Evolutionary conservation across 208 protist species (phyloP), one percentile per base, ranked within the genome.

Genomic region (Lotmaria passim): DNA sequence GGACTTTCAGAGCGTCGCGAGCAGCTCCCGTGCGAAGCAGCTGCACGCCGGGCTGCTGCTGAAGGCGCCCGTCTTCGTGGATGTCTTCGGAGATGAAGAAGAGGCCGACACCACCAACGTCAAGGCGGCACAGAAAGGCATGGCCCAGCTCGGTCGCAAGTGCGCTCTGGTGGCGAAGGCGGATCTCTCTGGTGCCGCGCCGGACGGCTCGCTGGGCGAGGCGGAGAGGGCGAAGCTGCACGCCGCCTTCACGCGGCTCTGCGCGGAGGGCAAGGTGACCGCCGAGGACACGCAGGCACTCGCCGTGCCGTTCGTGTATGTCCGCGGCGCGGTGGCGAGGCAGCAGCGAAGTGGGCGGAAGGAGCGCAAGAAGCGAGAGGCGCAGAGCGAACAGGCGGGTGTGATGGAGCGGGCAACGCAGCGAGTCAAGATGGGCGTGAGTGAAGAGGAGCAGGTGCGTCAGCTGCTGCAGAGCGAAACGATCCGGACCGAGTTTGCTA

Each of bases 361-460:
- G 74, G 80, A 84, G 43, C 74, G 77, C 30, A 81, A 83, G 73
- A 81, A 86, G 63, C 79, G 86, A 11, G 76, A 87, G 72, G 73
- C 79, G 31, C 76, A 89, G 62, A 76, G 59, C 52, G 89, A 93
- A 51, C 53, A 47, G 15, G 64, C 68, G 19, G 82, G 79, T 38
- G 83, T 85, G n/a, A 60, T 96, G 26, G 86, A 89, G 69, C 73
- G 70, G 31, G 85, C 87, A 21, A 78, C 87, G 33, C 81, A 87
- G 61, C 80, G 87, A 33, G 83, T 96, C 24, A 82, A 83, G 60
- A 91, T 96, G 86, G 91, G 91, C 26, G 83, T 93, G 7, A 96
- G 91, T 62, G 86, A 93, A 63, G 91, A 94, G 65, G 78, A 88
- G 62, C 91, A 96, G 76, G 71, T 87, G 30, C 78, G 81, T 48